Evolutionary conservation across 225 moss, liverwort and hornwort species (phyloP).

Genomic region (Rhytidiadelphus loreus): DNA sequence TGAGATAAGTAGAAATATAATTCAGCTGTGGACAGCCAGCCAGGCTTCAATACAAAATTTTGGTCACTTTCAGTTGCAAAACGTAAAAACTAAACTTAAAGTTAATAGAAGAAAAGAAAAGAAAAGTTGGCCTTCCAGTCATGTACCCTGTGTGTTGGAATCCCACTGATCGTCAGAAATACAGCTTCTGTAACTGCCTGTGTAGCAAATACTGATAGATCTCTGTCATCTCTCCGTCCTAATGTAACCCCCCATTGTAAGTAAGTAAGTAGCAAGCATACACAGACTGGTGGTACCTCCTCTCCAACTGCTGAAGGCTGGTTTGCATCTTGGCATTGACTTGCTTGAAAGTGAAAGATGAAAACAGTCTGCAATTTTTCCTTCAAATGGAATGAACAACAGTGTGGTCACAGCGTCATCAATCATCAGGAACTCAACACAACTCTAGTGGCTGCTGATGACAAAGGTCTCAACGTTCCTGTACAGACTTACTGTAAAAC

Average conservation of each 20-base stretch:
- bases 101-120: no score
- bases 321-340: background rate
- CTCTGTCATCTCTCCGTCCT: background rate
- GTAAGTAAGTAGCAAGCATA: background rate
- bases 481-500: background rate
- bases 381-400: background rate
- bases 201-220: background rate
- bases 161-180: background rate
- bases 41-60: background rate
- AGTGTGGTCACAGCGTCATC: no score
- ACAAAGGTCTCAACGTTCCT: background rate
- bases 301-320: background rate
- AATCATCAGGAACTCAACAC: background rate
- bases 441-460: background rate
- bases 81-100: no score
- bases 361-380: background rate
- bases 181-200: slow-evolving; percentile 14
- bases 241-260: slow-evolving; percentile 4
- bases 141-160: background rate
- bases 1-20: background rate
- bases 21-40: background rate
- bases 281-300: background rate
- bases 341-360: background rate
- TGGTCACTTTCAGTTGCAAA: background rate
- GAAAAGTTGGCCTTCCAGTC: background rate